Conservation (phyloP, 169 alveolate species). For the Plasmodium billcollinsi region DNA sequence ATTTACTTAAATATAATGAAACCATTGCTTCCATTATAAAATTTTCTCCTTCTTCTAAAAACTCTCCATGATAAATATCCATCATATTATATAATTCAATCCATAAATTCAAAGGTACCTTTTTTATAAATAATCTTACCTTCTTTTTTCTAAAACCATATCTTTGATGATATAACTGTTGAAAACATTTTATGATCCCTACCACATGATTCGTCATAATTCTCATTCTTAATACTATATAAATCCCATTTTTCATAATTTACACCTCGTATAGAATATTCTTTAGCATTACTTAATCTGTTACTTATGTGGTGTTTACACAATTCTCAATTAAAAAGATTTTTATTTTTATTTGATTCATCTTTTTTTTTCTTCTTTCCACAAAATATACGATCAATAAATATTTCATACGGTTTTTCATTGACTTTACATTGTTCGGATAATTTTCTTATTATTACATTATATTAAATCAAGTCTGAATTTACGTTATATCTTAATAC, state of each 20-base stretch:
- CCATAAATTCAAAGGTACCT: conserved; percentile 84
- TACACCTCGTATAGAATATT: conserved; percentile 71
- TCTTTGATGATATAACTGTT: conserved; percentile 42
- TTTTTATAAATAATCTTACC: conserved; percentile 79
- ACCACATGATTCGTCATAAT: conserved; percentile 77
- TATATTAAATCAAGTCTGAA: no score
- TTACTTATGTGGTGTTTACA: not conserved
- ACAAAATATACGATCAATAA: no score
- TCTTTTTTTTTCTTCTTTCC: no score
- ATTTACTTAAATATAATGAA: conserved; percentile 78
- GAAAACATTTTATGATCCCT: conserved; percentile 79
- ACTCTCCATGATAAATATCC: conserved; percentile 83
- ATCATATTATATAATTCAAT: conserved; percentile 80
- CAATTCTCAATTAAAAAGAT: conserved; percentile 14
- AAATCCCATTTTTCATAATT: conserved; percentile 78
- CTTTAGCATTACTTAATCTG: conserved; percentile 30
- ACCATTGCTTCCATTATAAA: conserved; percentile 89
- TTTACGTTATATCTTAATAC: no score
- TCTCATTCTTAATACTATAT: conserved; percentile 70
- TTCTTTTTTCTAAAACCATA: conserved; percentile 22
- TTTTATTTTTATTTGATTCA: no score
- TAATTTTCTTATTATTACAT: no score
- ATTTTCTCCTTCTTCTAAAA: conserved; percentile 87
- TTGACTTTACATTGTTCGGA: no score
- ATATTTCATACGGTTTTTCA: no score